phyloP scores from a whole-genome alignment of 257 asterid genomes.

The Solanum piurae region DNA sequence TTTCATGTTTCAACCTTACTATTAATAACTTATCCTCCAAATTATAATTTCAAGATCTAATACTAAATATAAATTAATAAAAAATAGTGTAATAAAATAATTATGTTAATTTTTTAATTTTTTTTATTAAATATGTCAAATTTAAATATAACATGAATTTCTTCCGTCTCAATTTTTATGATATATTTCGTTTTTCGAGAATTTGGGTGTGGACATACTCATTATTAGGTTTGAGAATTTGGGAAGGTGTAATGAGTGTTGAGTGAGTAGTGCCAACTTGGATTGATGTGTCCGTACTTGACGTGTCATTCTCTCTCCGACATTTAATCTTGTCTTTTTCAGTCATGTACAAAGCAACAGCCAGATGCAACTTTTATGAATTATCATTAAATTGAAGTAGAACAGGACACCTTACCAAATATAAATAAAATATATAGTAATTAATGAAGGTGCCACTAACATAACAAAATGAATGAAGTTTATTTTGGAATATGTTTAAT shows the following conservation, averaged over 20 bases:
- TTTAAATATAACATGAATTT: too few species aligned
- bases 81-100: too few species aligned
- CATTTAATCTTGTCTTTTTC: constrained; percentile 17
- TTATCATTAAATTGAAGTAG: background rate
- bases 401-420: background rate
- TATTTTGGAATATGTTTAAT: too few species aligned
- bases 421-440: background rate
- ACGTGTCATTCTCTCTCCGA: constrained; percentile 18
- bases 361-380: background rate
- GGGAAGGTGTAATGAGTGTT: background rate
- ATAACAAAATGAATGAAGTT: background rate
- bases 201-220: background rate
- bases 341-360: constrained; percentile 5
- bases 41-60: background rate
- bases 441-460: background rate
- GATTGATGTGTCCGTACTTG: constrained; percentile 3
- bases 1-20: too few species aligned
- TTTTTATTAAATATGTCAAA: too few species aligned
- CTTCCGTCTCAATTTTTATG: too few species aligned
- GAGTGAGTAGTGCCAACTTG: constrained; percentile 8
- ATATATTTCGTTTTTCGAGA: too few species aligned
- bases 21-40: background rate
- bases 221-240: background rate
- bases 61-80: too few species aligned
- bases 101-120: too few species aligned